Conservation (phyloP, 75 land plant species). For the Selaginella tamariscina region DNA sequence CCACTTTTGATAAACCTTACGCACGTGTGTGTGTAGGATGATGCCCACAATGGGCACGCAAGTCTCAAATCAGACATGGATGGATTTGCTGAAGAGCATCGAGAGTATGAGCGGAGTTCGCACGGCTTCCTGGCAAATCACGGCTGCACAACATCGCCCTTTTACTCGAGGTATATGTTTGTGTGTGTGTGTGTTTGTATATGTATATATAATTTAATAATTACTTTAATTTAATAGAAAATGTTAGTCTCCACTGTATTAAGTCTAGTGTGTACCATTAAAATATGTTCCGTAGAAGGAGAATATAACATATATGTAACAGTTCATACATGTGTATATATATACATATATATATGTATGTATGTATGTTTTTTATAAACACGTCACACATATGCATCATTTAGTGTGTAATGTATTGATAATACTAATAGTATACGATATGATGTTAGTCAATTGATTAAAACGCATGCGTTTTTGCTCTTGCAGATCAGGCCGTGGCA, state of each 20-base stretch:
- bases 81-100: constrained; percentile 44
- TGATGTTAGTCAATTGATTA: neutral
- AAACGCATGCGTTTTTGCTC: neutral
- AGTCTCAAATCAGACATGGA: constrained; percentile 37
- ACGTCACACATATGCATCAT: neutral
- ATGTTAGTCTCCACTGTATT: neutral
- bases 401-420: neutral
- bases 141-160: constrained; percentile 53
- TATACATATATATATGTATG: neutral
- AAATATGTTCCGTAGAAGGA: neutral
- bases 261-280: too few relatives aligned
- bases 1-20: too few relatives aligned
- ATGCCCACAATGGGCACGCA: constrained; percentile 42
- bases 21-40: too few relatives aligned
- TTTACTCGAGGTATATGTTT: constrained; percentile 34
- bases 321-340: neutral
- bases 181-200: neutral
- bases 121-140: constrained; percentile 48
- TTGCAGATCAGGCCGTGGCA: constrained; percentile 19
- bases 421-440: neutral
- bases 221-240: too few relatives aligned
- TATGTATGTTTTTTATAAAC: neutral
- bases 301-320: neutral
- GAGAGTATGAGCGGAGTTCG: constrained; percentile 47
- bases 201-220: neutral